Conservation (phyloP, 2,329 filamentous ascomycete species). For the Arthroderma uncinatum region DNA sequence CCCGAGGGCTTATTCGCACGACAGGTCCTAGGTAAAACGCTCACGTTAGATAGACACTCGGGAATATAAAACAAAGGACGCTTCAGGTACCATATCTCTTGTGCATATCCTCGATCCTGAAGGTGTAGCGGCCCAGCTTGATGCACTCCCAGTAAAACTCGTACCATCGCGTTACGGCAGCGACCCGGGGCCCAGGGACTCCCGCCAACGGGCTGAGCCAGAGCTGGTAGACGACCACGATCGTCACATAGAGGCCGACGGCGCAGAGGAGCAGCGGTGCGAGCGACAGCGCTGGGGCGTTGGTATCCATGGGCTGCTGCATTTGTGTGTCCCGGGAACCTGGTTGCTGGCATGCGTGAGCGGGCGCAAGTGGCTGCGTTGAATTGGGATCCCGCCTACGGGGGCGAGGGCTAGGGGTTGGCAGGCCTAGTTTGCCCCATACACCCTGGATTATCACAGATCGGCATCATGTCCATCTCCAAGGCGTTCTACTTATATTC, state of each 20-base stretch:
- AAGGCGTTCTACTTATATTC: no score
- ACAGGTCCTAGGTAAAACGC: constrained; percentile 14
- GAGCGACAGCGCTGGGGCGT: background rate
- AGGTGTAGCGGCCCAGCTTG: constrained; percentile 11
- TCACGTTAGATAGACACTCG: background rate
- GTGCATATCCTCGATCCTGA: constrained; percentile 17
- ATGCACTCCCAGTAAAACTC: constrained; percentile 11
- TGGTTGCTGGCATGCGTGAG: background rate
- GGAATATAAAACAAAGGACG: background rate
- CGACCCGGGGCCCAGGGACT: constrained; percentile 24
- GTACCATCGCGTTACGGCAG: constrained; percentile 13
- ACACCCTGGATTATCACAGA: background rate
- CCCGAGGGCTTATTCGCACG: constrained; percentile 19
- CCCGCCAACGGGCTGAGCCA: constrained; percentile 23
- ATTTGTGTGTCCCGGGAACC: background rate
- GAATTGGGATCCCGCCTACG: background rate
- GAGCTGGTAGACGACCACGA: constrained; percentile 20
- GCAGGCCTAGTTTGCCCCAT: background rate
- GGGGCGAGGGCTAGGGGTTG: background rate
- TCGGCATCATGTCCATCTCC: no score
- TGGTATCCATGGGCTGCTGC: background rate
- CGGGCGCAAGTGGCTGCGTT: background rate
- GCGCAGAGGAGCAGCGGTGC: background rate
- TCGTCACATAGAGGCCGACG: background rate
- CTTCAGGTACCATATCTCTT: constrained; percentile 16